Base-by-base conservation (phyloP, 2,329 filamentous ascomycete genomes). In the Colletotrichum lupini region DNA sequence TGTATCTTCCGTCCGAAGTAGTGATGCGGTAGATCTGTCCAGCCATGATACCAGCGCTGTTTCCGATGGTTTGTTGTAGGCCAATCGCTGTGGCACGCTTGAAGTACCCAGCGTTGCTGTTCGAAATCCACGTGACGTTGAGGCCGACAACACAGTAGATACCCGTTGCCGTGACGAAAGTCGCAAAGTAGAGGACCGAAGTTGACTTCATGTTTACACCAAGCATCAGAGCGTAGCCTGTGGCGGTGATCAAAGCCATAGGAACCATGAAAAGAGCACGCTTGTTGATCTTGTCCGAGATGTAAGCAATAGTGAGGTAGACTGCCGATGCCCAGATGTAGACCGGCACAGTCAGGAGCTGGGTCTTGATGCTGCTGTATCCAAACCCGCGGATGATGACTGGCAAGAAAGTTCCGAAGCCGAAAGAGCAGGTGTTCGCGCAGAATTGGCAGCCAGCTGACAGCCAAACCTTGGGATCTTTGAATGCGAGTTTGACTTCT, bases 391-490 rank as follows among this genome's bases (percentile, higher is more conserved):
- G 81, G 53, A 91, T 82, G 74, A 91, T 90, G 1, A 85, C 85
- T 1, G 89, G 89, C 7, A 90, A 79, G 77, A 91, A 91, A 7
- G 87, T 90, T 69, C 84, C 86, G 78, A 90, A 90, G 16, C 88
- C 88, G 75, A 89, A 90, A 0, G 88, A 81, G 56, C 87, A 80
- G n/a, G 87, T 86, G 71, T 88, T 86, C 65, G 87, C 84, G 65
- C 86, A 88, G 77, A 89, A 88, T 65, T 88, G 86, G 26, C 86
- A 86, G 16, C 79, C 74, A 7, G 83, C 85, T 64, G 84, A 87
- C 28, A 89, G 78, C 72, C 85, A 87, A 1, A 89, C 77, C 75
- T 90, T 90, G 1, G 85, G 84, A 68, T 90, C 89, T n/a, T 77
- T 79, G 9, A 88, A 74, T 1, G 84, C 86, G 14, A 84, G 85